Evolutionary conservation across 164 flowering plant species (phyloP).

Genomic region (Macadamia tetraphylla): DNA sequence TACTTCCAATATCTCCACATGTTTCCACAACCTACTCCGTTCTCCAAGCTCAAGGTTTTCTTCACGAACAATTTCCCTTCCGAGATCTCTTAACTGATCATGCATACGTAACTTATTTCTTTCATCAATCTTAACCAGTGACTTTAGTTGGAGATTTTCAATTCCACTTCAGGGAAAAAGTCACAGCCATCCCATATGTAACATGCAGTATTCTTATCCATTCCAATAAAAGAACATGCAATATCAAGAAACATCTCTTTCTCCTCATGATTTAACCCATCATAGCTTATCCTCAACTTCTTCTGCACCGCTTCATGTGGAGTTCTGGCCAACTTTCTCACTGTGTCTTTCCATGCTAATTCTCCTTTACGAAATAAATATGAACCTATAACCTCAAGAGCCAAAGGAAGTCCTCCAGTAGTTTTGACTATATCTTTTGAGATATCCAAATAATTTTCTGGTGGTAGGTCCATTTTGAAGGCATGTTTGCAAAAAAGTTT

Average conservation of each 20-base stretch:
- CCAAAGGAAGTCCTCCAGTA: slow-evolving; percentile 3
- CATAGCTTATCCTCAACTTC: too few relatives aligned
- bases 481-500: slow-evolving; percentile 5
- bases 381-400: slow-evolving; percentile 9
- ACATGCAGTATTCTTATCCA: too few relatives aligned
- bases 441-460: not conserved
- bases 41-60: slow-evolving; percentile 18
- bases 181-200: slow-evolving; percentile 5
- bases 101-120: slow-evolving; percentile 19
- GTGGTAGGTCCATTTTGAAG: not conserved
- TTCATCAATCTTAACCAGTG: slow-evolving; percentile 11
- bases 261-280: too few relatives aligned
- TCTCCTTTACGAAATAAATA: not conserved
- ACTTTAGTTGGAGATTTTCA: slow-evolving; percentile 6
- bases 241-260: too few relatives aligned
- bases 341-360: slow-evolving; percentile 10
- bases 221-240: too few relatives aligned
- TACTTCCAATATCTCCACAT: slow-evolving; percentile 9
- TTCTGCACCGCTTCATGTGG: too few relatives aligned
- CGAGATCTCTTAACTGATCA: slow-evolving; percentile 20
- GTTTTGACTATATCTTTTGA: not conserved
- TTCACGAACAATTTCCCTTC: slow-evolving; percentile 16
- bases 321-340: too few relatives aligned
- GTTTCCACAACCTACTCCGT: slow-evolving; percentile 22
- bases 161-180: slow-evolving; percentile 6